A percentile compares a stretch with the other conserved stretches of the same genome.
phyloP scores from a whole-genome alignment of 352 stramenopile genomes.

The Phytopythium aichiense region DNA sequence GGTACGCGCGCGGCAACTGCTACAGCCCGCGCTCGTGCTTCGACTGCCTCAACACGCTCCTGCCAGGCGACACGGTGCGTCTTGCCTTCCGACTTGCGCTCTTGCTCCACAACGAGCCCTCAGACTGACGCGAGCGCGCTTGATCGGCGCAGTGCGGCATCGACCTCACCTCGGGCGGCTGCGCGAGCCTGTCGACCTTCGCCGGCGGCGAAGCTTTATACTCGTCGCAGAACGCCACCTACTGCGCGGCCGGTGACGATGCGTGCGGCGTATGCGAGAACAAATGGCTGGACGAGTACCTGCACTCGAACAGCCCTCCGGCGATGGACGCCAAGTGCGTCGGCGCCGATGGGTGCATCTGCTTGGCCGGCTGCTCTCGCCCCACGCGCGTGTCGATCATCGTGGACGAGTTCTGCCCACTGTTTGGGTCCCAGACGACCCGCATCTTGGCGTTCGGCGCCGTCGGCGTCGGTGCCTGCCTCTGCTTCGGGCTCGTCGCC shows the following conservation, averaged over 20 bases:
- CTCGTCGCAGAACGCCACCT: conserved; percentile 24
- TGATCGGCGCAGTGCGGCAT: conserved; percentile 23
- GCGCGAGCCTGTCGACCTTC: conserved; percentile 8
- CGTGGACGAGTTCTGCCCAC: conserved; percentile 22
- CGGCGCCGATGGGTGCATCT: conserved; percentile 36
- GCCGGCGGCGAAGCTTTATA: conserved; percentile 14
- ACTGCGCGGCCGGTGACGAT: conserved; percentile 31
- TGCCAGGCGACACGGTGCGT: conserved; percentile 25
- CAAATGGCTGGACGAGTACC: conserved; percentile 22
- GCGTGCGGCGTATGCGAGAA: conserved; percentile 19
- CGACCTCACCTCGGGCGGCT: conserved; percentile 21
- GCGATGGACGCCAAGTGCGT: conserved; percentile 15
- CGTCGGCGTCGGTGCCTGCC: conserved; percentile 9
- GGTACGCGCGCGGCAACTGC: conserved; percentile 15
- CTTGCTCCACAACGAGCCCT: not conserved
- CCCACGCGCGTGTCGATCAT: conserved; percentile 20
- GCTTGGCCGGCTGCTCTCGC: conserved; percentile 29
- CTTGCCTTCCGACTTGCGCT: not conserved
- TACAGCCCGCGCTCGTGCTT: conserved; percentile 18
- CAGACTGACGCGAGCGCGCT: not conserved
- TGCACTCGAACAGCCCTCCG: not conserved
- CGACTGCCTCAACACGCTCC: conserved; percentile 33
- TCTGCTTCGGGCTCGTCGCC: conserved; percentile 3
- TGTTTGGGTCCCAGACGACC: conserved; percentile 10
- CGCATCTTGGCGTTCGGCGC: conserved; percentile 23